These are phyloP conservation scores for Fusarium sp. DNA, from an alignment of 2,329 filamentous ascomycete species.

Conservation along the genomic window DNA sequence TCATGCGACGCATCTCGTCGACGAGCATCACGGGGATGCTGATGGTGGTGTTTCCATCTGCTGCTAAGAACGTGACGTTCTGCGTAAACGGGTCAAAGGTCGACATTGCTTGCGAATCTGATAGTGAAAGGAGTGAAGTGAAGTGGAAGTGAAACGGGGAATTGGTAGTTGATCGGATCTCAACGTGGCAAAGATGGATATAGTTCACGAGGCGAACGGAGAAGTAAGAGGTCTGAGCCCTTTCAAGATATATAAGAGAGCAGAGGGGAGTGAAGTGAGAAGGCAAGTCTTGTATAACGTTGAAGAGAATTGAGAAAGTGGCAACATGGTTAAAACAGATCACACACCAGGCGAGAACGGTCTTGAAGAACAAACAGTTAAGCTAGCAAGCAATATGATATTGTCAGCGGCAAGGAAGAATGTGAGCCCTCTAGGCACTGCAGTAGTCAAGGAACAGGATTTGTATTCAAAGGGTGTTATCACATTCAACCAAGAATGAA, in stretches of 20 bases:
- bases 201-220: slow-evolving; percentile 6
- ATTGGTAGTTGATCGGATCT: background rate
- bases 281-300: slow-evolving; percentile 7
- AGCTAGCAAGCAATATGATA: slow-evolving; percentile 21
- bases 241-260: background rate
- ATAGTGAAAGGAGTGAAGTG: background rate
- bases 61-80: slow-evolving; percentile 45
- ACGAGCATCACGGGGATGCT: slow-evolving; percentile 45
- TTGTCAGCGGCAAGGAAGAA: slow-evolving; percentile 33
- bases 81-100: slow-evolving; percentile 49
- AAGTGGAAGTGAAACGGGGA: background rate
- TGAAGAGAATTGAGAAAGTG: slow-evolving; percentile 8
- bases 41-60: slow-evolving; percentile 45
- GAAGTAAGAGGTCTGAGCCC: slow-evolving; percentile 20
- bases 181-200: background rate
- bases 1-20: slow-evolving; percentile 45
- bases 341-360: slow-evolving; percentile 12
- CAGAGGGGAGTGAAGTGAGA: background rate
- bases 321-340: slow-evolving; percentile 33
- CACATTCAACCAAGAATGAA: slow-evolving; percentile 15
- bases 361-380: slow-evolving; percentile 15
- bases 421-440: background rate
- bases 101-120: slow-evolving; percentile 34
- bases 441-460: background rate
- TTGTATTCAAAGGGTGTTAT: slow-evolving; percentile 27